A percentile compares a stretch with the other conserved stretches of the same genome.
Evolutionary conservation across 2,329 filamentous ascomycete species (phyloP).

Genomic region (Cadophora sp.): DNA sequence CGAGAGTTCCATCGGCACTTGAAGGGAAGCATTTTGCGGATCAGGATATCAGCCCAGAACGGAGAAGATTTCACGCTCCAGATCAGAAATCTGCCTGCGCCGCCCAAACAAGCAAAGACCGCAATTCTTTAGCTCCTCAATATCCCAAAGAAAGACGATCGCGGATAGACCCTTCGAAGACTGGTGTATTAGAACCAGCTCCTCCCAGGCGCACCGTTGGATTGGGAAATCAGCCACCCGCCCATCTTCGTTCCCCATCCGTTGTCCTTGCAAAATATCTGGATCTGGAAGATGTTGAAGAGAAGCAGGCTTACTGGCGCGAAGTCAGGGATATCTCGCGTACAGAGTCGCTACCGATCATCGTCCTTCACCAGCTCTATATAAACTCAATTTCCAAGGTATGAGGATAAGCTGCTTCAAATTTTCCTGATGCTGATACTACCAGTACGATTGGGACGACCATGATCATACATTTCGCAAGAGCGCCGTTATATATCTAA

Average conservation of each 20-base stretch:
- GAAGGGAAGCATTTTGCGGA: no score
- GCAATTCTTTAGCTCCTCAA: no score
- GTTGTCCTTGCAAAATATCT: slow-evolving; percentile 33
- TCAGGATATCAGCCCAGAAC: no score
- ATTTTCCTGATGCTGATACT: neutral
- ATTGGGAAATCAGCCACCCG: neutral
- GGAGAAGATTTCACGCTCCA: no score
- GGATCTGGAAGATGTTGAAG: slow-evolving; percentile 23
- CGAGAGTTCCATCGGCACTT: no score
- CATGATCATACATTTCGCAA: slow-evolving; percentile 12
- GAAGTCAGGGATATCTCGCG: slow-evolving; percentile 9
- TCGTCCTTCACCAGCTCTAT: slow-evolving; percentile 32
- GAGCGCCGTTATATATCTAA: slow-evolving; percentile 17
- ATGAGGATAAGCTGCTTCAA: neutral
- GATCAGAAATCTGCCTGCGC: no score
- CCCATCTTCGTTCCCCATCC: neutral
- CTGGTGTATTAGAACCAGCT: neutral
- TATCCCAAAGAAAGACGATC: neutral
- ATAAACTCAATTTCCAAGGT: slow-evolving; percentile 23
- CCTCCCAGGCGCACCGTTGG: neutral
- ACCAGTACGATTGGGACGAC: slow-evolving; percentile 15
- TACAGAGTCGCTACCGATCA: slow-evolving; percentile 26
- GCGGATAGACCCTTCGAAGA: neutral
- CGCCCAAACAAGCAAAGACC: no score
- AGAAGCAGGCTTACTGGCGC: slow-evolving; percentile 28